Conservation (phyloP, 1,284 basidiomycete genomes). For the Agroathelia rolfsii region DNA sequence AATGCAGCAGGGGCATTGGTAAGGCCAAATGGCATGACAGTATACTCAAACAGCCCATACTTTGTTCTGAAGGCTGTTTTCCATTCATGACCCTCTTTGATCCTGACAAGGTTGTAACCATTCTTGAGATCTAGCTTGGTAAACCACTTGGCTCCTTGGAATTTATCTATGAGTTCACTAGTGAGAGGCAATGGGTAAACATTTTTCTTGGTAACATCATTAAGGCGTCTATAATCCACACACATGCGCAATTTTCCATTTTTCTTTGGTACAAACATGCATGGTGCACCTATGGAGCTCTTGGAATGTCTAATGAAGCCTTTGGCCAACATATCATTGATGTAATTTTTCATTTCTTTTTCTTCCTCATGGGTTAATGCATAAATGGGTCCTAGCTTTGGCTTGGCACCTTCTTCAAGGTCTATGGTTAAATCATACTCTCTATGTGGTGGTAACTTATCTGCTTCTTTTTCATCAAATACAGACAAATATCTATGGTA, state of each 20-base stretch:
- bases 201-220: constrained; percentile 22
- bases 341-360: too few species aligned
- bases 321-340: constrained; percentile 15
- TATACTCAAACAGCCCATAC: constrained; percentile 29
- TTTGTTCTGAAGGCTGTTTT: constrained; percentile 29
- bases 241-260: constrained; percentile 18
- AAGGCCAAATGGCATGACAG: constrained; percentile 31
- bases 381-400: too few species aligned
- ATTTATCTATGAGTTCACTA: constrained; percentile 17
- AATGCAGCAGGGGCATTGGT: constrained; percentile 27
- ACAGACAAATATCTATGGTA: too few species aligned
- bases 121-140: constrained; percentile 20
- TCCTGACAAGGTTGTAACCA: constrained; percentile 14
- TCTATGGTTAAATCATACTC: too few species aligned
- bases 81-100: constrained; percentile 6
- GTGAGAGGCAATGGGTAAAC: constrained; percentile 21
- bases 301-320: constrained; percentile 11
- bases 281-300: constrained; percentile 14
- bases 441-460: too few species aligned
- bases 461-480: too few species aligned
- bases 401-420: too few species aligned
- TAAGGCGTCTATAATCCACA: constrained; percentile 23
- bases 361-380: too few species aligned
- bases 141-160: constrained; percentile 16
- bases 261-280: constrained; percentile 28